Evolutionary conservation across 805 yeast species (phyloP), one percentile per base, ranked within the genome.

Genomic region (Torulaspora quercuum): DNA sequence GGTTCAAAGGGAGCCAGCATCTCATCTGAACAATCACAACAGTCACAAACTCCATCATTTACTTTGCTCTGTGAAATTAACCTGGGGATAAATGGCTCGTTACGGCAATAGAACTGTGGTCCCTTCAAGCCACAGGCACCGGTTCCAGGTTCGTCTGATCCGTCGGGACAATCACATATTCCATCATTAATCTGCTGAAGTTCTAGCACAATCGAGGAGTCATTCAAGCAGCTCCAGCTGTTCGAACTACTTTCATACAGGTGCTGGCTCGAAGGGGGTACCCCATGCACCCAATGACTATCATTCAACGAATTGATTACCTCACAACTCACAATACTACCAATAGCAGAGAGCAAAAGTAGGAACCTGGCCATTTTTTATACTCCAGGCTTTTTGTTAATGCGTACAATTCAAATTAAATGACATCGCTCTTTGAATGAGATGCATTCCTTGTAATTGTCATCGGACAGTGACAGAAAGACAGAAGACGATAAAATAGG

Each of bases 1-100:
- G 35, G 38, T 25, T 27, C 33, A 9, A 22, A 38, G 13, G 36
- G 30, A 4, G 41, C 19, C 10, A 39, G 24, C n/a, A 20, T 58
- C 58, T 92, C 98, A 61, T 92, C 98, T 1, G 87, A 73, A 6
- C 98, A 97, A 63, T 92, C 98, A 62, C 98, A 92, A 61, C 98
- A 92, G 57, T 92, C 98, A 64, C 98, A 92, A 2, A 81, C 78
- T 0, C 97, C 97, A 61, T 92, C 98, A 50, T 81, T 78, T 11
- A 92, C 83, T 41, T 78, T 72, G 50, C 67, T 75, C 6, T 79
- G 70, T 4, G 87, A 81, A 9, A 92, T 71, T 45, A 68, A 74
- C 7, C 69, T 68, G 0, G 88, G 76, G 4, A 70, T 52, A 47
- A 76, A 82, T 3, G 95, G 95, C 33, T 70, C 66, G 53, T 92